Percentiles rank a stretch among this genome's conserved stretches.
phyloP scores from a whole-genome alignment of 129 eudicot species.

The Flaveria trinervia region DNA sequence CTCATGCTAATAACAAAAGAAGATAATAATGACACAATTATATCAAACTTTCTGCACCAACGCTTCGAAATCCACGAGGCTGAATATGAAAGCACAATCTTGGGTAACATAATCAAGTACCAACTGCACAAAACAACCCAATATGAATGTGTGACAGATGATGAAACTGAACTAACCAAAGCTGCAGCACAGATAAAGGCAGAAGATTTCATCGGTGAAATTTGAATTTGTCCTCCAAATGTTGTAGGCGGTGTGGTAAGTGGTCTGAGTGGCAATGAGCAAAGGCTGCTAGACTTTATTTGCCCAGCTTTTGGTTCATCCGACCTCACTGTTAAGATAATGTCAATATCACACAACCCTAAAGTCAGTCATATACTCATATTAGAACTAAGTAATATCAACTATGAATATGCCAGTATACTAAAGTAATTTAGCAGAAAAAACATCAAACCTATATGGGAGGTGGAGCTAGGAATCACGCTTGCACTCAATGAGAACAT shows the following conservation, averaged over 20 bases:
- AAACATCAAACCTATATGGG: slow-evolving; percentile 43
- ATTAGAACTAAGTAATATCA: background rate
- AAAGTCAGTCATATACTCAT: slow-evolving; percentile 14
- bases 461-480: slow-evolving; percentile 41
- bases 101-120: slow-evolving; percentile 12
- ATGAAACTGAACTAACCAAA: slow-evolving; percentile 50
- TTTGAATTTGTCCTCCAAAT: slow-evolving; percentile 26
- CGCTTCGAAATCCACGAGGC: slow-evolving; percentile 3
- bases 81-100: background rate
- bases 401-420: background rate
- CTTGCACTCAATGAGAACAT: slow-evolving; percentile 47
- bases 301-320: slow-evolving; percentile 37
- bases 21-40: slow-evolving; percentile 5
- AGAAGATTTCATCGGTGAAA: slow-evolving; percentile 36
- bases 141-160: slow-evolving; percentile 8
- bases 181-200: slow-evolving; percentile 66
- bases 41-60: background rate
- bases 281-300: slow-evolving; percentile 28
- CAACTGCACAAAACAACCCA: background rate
- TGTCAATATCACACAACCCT: slow-evolving; percentile 13
- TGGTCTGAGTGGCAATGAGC: slow-evolving; percentile 33
- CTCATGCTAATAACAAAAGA: slow-evolving; percentile 8
- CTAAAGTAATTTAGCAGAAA: background rate
- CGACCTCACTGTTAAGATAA: slow-evolving; percentile 39
- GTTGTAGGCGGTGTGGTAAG: slow-evolving; percentile 34